Conservation (phyloP, 768 basidiomycete species). For the Boletus speciosus region DNA sequence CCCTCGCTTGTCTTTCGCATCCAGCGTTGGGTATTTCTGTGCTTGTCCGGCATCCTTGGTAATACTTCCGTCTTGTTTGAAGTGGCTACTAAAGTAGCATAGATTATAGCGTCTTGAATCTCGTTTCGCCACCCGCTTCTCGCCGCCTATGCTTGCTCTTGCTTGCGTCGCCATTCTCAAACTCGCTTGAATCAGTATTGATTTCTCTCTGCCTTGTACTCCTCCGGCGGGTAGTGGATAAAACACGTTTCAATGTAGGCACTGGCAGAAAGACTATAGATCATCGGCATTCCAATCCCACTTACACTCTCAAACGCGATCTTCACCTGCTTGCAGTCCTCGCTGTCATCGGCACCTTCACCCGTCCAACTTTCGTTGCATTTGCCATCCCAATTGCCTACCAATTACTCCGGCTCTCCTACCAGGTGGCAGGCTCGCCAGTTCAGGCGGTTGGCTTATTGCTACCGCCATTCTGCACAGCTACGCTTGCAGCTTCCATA, state of each 20-base stretch:
- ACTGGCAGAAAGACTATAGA: not conserved
- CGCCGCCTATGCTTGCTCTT: constrained; percentile 26
- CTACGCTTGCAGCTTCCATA: constrained; percentile 5
- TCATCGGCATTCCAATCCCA: not conserved
- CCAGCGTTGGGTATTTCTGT: constrained; percentile 31
- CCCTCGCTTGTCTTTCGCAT: no score
- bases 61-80: not conserved
- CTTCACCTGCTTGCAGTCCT: constrained; percentile 27
- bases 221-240: constrained; percentile 18
- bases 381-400: constrained; percentile 33
- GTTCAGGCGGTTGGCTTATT: constrained; percentile 5
- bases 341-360: constrained; percentile 32
- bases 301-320: constrained; percentile 8
- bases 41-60: constrained; percentile 35
- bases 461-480: constrained; percentile 23
- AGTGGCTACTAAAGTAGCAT: constrained; percentile 2
- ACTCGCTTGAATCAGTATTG: constrained; percentile 34
- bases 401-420: constrained; percentile 20
- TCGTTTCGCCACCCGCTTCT: constrained; percentile 18
- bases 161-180: constrained; percentile 39
- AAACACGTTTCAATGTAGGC: not conserved
- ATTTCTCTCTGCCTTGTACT: constrained; percentile 30
- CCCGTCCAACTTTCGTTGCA: constrained; percentile 35
- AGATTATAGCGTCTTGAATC: constrained; percentile 25
- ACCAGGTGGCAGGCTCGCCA: constrained; percentile 9